phyloP scores from a whole-genome alignment of 805 yeast species.

The Hanseniaspora osmophila region DNA sequence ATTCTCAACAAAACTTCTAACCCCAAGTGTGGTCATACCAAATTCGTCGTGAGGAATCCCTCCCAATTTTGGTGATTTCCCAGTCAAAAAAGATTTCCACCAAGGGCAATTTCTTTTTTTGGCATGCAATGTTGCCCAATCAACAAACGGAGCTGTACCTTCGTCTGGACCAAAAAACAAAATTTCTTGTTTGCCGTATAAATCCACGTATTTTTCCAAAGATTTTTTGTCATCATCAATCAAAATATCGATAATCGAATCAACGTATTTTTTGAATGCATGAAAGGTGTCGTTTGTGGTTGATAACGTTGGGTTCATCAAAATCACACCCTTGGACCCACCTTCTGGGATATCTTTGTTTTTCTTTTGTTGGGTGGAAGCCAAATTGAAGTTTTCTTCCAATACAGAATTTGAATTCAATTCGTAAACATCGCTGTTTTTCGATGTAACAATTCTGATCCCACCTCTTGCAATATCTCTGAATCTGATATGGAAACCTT shows the following conservation, averaged over 20 bases:
- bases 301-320: slow-evolving; percentile 54
- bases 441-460: slow-evolving; percentile 82
- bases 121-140: slow-evolving; percentile 96
- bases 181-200: slow-evolving; percentile 74
- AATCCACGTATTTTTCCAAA: slow-evolving; percentile 65
- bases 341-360: slow-evolving; percentile 98
- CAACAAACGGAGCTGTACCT: slow-evolving; percentile 88
- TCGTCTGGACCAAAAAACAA: slow-evolving; percentile 98
- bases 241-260: slow-evolving; percentile 74
- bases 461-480: slow-evolving; percentile 98
- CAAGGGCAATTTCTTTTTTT: slow-evolving; percentile 83
- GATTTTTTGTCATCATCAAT: slow-evolving; percentile 61
- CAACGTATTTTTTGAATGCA: slow-evolving; percentile 86
- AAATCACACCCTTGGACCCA: slow-evolving; percentile 93
- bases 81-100: slow-evolving; percentile 98
- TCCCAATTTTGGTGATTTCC: slow-evolving; percentile 81
- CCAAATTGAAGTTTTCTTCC: slow-evolving; percentile 92
- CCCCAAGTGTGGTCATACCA: slow-evolving; percentile 95
- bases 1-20: slow-evolving; percentile 79
- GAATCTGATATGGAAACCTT: slow-evolving; percentile 95
- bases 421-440: slow-evolving; percentile 72
- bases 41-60: slow-evolving; percentile 97
- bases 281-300: slow-evolving; percentile 70
- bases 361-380: slow-evolving; percentile 90
- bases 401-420: slow-evolving; percentile 77